Conservation (phyloP, 202 grass and related monocot species). For the Brachypodium distachyon region DNA sequence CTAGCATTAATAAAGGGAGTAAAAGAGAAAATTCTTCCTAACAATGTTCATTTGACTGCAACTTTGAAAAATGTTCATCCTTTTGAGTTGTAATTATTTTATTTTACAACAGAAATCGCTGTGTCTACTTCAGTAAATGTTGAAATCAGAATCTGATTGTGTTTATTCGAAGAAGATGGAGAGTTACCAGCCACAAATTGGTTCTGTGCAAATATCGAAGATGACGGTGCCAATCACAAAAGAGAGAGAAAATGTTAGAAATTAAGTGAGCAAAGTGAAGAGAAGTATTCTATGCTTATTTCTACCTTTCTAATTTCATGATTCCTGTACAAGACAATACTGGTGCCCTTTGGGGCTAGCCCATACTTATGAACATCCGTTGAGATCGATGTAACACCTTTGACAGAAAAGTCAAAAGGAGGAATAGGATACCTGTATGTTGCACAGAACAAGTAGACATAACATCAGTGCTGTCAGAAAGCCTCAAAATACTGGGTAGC, state of each 20-base stretch:
- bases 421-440: conserved; percentile 76
- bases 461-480: background rate
- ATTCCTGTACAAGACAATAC: conserved; percentile 86
- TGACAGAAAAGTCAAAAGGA: conserved; percentile 95
- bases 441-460: background rate
- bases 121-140: background rate
- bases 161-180: background rate
- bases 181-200: conserved; percentile 97
- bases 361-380: conserved; percentile 98
- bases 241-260: conserved; percentile 31
- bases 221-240: conserved; percentile 17
- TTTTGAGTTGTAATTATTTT: background rate
- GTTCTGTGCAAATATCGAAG: conserved; percentile 41
- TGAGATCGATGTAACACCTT: conserved; percentile 95
- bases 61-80: background rate
- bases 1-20: background rate
- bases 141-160: background rate
- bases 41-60: background rate
- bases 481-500: background rate
- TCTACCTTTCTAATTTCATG: conserved; percentile 97
- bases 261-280: conserved; percentile 2
- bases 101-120: background rate
- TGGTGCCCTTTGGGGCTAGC: conserved; percentile 93
- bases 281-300: conserved; percentile 4
- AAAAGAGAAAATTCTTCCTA: background rate